Percentiles rank a stretch among this genome's conserved stretches.
These are phyloP conservation scores for Fraxinus pennsylvanica DNA, from an alignment of 257 asterid genomes.

Conservation along the genomic window DNA sequence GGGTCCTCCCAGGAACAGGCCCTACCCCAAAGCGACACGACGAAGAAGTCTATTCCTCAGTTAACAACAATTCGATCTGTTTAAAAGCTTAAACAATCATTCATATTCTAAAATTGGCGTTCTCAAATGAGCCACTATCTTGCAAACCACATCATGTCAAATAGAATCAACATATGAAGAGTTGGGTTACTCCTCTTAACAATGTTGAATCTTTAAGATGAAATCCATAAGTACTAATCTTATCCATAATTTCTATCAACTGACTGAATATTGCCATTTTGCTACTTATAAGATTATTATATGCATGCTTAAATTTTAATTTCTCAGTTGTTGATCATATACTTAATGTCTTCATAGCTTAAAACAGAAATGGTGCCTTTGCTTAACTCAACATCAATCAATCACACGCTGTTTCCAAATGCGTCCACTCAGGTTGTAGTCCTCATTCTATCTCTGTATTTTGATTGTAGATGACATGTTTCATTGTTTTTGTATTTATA, in stretches of 20 bases:
- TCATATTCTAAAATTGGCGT: too few relatives aligned
- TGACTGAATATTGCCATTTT: not conserved
- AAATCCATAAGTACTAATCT: not conserved
- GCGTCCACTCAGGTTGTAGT: constrained; percentile 45
- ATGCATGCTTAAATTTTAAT: not conserved
- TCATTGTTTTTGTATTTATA: constrained; percentile 24
- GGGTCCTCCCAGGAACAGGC: not conserved
- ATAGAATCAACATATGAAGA: too few relatives aligned
- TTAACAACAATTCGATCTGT: too few relatives aligned
- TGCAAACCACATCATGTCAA: too few relatives aligned
- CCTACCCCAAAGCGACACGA: not conserved
- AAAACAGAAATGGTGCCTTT: constrained; percentile 48
- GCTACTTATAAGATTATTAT: not conserved
- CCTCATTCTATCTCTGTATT: not conserved
- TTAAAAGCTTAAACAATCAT: too few relatives aligned
- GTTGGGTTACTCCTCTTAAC: too few relatives aligned
- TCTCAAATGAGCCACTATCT: too few relatives aligned
- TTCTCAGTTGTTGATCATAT: not conserved
- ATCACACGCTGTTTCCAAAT: constrained; percentile 37
- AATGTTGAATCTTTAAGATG: too few relatives aligned
- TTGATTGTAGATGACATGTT: not conserved
- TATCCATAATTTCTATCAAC: not conserved
- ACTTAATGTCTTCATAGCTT: constrained; percentile 13
- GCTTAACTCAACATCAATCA: constrained; percentile 40
- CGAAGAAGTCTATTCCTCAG: too few relatives aligned